A percentile compares a stretch with the other conserved stretches of the same genome.
These are phyloP conservation scores for Daedaleopsis nitida DNA, from an alignment of 768 basidiomycete genomes.

Conservation along the genomic window DNA sequence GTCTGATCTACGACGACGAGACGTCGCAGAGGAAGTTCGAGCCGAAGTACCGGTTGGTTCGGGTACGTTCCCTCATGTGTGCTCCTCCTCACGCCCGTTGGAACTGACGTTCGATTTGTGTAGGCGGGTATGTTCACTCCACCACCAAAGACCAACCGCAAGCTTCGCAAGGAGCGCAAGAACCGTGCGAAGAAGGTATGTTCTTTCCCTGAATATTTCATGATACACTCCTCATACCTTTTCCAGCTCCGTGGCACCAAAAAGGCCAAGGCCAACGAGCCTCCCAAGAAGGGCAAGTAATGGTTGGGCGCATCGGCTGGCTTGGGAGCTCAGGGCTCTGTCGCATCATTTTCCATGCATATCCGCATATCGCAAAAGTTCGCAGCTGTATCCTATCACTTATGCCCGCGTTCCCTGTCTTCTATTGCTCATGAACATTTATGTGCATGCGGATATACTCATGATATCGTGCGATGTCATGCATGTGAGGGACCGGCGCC, in stretches of 20 bases:
- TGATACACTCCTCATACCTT: constrained; percentile 6
- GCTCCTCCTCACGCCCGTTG: not conserved
- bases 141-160: constrained; percentile 90
- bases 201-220: constrained; percentile 13
- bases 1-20: constrained; percentile 96
- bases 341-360: constrained; percentile 37
- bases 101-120: not conserved
- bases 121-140: constrained; percentile 74
- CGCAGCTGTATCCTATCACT: constrained; percentile 44
- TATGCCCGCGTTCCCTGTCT: constrained; percentile 35
- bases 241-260: constrained; percentile 89
- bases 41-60: constrained; percentile 91
- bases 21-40: constrained; percentile 95
- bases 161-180: constrained; percentile 99
- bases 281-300: constrained; percentile 92
- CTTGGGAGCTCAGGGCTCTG: constrained; percentile 32
- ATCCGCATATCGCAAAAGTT: constrained; percentile 33
- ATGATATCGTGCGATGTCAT: not conserved
- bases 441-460: constrained; percentile 33
- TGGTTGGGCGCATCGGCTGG: constrained; percentile 32
- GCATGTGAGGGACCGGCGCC: not conserved
- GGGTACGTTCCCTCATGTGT: constrained; percentile 59
- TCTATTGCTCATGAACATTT: constrained; percentile 33
- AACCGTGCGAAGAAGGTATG: constrained; percentile 98
- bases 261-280: constrained; percentile 91